phyloP scores from a whole-genome alignment of 257 asterid species.

The Agastache rugosa region DNA sequence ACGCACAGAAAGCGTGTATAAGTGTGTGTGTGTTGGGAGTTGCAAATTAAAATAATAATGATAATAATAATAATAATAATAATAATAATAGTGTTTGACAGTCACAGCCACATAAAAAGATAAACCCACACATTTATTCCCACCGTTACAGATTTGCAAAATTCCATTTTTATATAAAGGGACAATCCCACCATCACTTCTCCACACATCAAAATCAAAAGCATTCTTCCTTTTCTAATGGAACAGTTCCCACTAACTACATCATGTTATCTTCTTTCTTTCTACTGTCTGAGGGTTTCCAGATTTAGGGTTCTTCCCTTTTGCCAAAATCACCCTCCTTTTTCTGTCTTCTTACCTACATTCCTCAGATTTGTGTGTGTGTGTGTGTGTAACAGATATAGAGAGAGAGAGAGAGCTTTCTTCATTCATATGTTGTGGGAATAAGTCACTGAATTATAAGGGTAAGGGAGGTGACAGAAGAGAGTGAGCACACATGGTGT shows the following conservation, averaged over 20 bases:
- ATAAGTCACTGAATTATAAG: not conserved
- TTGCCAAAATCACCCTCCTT: not conserved
- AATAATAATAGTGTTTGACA: not conserved
- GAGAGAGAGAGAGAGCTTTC: not conserved
- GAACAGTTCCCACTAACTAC: constrained; percentile 40
- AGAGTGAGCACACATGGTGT: constrained; percentile 73
- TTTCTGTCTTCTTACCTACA: not conserved
- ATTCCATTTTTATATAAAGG: constrained; percentile 37
- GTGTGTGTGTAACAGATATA: not conserved
- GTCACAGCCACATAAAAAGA: constrained; percentile 34
- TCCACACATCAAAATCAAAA: constrained; percentile 36
- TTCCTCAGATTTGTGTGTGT: not conserved
- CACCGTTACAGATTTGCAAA: constrained; percentile 30
- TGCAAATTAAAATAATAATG: constrained; percentile 1
- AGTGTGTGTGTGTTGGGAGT: constrained; percentile 16
- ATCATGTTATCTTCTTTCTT: too few relatives aligned
- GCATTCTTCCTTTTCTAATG: constrained; percentile 39
- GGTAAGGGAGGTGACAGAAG: constrained; percentile 66
- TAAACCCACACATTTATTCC: constrained; percentile 42
- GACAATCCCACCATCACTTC: constrained; percentile 34
- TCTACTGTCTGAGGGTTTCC: constrained; percentile 4
- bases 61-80: too few relatives aligned
- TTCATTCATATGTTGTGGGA: not conserved
- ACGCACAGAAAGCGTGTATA: not conserved
- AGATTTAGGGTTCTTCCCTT: constrained; percentile 37